These are phyloP conservation scores for Lentinula edodes DNA, from an alignment of 768 basidiomycete genomes.

Conservation along the genomic window DNA sequence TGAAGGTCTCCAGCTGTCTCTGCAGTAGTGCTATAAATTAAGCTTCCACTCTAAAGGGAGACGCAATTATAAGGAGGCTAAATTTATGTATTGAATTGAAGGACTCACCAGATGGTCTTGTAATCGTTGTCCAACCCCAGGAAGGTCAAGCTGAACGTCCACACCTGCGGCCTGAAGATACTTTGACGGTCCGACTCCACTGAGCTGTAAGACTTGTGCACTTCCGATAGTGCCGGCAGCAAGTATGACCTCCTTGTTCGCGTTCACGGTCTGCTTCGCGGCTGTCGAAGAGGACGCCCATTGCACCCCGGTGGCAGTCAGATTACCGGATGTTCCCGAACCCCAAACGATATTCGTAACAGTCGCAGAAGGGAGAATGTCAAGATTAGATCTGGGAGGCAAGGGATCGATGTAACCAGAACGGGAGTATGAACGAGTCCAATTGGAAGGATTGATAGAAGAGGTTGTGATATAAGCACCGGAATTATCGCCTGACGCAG, in stretches of 20 bases:
- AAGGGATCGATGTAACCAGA: constrained; percentile 56
- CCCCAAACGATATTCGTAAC: constrained; percentile 49
- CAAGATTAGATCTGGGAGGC: constrained; percentile 56
- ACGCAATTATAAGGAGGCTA: background rate
- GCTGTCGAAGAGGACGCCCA: constrained; percentile 31
- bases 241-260: constrained; percentile 50
- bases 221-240: constrained; percentile 36
- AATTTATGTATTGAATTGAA: background rate
- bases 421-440: constrained; percentile 55
- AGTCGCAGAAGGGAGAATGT: constrained; percentile 54
- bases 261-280: constrained; percentile 31
- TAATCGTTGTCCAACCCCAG: constrained; percentile 44
- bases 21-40: constrained; percentile 30
- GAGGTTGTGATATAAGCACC: constrained; percentile 14
- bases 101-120: constrained; percentile 37
- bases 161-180: constrained; percentile 34
- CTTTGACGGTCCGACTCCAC: constrained; percentile 39
- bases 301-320: constrained; percentile 45
- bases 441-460: constrained; percentile 26
- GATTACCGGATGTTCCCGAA: constrained; percentile 24
- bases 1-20: constrained; percentile 26
- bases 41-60: constrained; percentile 24
- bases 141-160: constrained; percentile 26
- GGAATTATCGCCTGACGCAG: constrained; percentile 33
- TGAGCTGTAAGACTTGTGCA: constrained; percentile 35